phyloP scores from a whole-genome alignment of 805 yeast genomes.

The Saccharomycopsis javanensis region DNA sequence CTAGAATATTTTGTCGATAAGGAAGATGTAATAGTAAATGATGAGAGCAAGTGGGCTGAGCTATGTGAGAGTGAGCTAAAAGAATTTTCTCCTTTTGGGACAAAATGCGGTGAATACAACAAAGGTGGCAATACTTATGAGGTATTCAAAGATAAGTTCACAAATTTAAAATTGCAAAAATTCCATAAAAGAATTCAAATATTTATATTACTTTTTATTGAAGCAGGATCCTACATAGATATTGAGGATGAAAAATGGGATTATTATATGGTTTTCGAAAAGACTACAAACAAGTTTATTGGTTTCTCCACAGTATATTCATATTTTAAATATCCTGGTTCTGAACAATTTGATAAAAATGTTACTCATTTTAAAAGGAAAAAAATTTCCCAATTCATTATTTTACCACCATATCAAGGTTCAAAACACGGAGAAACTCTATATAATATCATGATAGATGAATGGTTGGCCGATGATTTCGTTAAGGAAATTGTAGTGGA shows the following conservation, averaged over 20 bases:
- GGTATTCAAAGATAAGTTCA: background rate
- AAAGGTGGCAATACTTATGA: background rate
- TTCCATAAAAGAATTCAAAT: constrained; percentile 67
- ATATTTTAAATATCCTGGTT: constrained; percentile 66
- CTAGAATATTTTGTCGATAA: constrained; percentile 40
- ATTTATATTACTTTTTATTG: constrained; percentile 75
- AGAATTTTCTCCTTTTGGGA: constrained; percentile 35
- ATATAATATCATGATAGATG: constrained; percentile 44
- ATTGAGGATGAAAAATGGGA: constrained; percentile 73
- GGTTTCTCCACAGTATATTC: constrained; percentile 82
- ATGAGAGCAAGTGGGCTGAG: constrained; percentile 62
- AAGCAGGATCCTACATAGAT: constrained; percentile 88
- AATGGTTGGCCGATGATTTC: constrained; percentile 43
- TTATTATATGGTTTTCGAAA: constrained; percentile 43
- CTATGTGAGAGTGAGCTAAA: constrained; percentile 39
- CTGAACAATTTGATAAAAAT: constrained; percentile 36
- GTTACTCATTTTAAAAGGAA: constrained; percentile 32
- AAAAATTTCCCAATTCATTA: constrained; percentile 79
- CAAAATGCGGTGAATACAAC: constrained; percentile 20
- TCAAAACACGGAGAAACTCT: constrained; percentile 60
- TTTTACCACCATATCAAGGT: constrained; percentile 78
- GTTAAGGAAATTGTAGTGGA: constrained; percentile 78
- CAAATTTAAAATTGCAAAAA: constrained; percentile 27
- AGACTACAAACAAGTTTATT: constrained; percentile 36
- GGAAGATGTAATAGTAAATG: constrained; percentile 45